A percentile compares a stretch with the other conserved stretches of the same genome.
phyloP scores from a whole-genome alignment of 139 green algal species.

The Haematococcus sp. region DNA sequence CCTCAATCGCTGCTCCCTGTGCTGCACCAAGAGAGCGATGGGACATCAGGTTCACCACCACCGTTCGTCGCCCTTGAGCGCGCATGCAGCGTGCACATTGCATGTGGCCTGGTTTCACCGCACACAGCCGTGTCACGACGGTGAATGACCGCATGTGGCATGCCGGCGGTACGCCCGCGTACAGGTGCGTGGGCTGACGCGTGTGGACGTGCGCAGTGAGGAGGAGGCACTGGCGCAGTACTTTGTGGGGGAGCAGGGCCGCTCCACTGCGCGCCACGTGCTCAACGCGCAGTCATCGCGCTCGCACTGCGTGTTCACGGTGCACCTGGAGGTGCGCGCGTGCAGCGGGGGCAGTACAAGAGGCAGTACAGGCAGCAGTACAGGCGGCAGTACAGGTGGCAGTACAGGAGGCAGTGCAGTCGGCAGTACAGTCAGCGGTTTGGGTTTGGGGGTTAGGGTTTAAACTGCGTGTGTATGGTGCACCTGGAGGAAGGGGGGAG shows the following conservation, averaged over 20 bases:
- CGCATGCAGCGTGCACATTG: not conserved
- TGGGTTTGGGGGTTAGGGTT: too few relatives aligned
- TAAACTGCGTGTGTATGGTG: too few relatives aligned
- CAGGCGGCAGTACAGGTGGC: too few relatives aligned
- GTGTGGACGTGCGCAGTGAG: conserved; percentile 53
- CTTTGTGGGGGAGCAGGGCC: conserved; percentile 66
- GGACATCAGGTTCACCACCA: too few relatives aligned
- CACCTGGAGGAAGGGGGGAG: too few relatives aligned
- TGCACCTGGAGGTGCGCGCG: conserved; percentile 50
- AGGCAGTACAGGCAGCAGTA: too few relatives aligned
- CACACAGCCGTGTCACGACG: not conserved
- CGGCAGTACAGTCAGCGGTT: too few relatives aligned
- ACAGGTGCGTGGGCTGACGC: conserved; percentile 64
- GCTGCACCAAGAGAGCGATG: too few relatives aligned
- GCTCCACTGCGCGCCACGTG: conserved; percentile 58
- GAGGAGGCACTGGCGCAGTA: conserved; percentile 70
- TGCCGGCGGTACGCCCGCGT: too few relatives aligned
- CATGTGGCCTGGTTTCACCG: not conserved
- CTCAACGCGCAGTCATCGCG: conserved; percentile 60
- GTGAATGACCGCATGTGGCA: not conserved
- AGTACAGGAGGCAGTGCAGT: too few relatives aligned
- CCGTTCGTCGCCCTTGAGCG: not conserved
- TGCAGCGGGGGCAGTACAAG: too few relatives aligned
- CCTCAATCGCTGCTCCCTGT: too few relatives aligned
- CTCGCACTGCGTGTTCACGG: conserved; percentile 75